phyloP scores from a whole-genome alignment of 2,329 filamentous ascomycete species.

The Beauveria sp. region DNA sequence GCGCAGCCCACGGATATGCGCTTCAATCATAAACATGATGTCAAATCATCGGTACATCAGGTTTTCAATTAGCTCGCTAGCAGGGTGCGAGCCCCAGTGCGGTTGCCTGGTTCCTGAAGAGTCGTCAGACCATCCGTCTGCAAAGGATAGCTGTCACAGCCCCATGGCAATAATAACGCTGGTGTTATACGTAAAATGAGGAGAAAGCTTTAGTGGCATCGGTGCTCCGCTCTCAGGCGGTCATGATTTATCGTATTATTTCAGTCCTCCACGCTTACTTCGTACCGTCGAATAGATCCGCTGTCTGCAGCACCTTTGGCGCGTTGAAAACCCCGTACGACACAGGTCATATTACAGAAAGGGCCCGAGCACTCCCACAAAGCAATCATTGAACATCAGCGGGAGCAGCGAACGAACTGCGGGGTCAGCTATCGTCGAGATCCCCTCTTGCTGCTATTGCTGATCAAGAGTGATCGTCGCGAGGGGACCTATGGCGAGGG shows the following conservation, averaged over 20 bases:
- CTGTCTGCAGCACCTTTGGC: not conserved
- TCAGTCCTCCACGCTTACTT: not conserved
- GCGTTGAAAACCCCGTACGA: not conserved
- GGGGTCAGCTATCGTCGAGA: not conserved
- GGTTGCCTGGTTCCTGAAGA: not conserved
- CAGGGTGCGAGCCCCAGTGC: not conserved
- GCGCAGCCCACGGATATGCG: not conserved
- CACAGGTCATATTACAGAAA: not conserved
- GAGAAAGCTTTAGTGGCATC: not conserved
- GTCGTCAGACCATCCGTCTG: not conserved
- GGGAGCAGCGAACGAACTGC: not conserved
- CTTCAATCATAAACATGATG: conserved; percentile 1
- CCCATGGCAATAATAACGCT: not conserved
- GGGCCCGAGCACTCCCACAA: not conserved
- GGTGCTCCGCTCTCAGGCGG: not conserved
- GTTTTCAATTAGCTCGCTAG: not conserved
- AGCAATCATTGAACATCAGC: not conserved
- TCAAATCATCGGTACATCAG: not conserved
- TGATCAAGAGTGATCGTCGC: conserved; percentile 6
- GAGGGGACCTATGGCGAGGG: conserved; percentile 1
- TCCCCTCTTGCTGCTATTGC: not conserved
- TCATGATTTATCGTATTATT: not conserved
- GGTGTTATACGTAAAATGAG: not conserved
- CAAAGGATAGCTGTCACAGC: not conserved
- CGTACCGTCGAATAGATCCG: not conserved